A percentile compares a stretch with the other conserved stretches of the same genome.
Conservation (phyloP, 306 rosid genomes). For the Trifolium fragiferum region DNA sequence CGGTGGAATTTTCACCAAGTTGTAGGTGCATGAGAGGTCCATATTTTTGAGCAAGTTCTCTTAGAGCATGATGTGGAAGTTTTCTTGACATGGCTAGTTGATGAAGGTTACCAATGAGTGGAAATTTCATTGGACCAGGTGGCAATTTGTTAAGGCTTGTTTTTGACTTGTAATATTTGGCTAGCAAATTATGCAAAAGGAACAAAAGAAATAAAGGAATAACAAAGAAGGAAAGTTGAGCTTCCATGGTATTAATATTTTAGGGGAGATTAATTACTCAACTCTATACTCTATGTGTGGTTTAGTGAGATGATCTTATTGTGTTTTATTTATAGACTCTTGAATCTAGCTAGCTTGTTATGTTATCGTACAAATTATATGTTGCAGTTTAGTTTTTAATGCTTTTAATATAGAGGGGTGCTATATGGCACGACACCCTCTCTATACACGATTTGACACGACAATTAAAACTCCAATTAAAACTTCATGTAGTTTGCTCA, state of each 20-base stretch:
- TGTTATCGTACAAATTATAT: too few species aligned
- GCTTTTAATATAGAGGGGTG: too few species aligned
- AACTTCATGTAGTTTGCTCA: too few species aligned
- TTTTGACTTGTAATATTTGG: constrained; percentile 11
- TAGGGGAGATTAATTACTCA: not conserved
- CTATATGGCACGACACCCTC: too few species aligned
- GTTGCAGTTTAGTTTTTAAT: too few species aligned
- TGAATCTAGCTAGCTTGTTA: not conserved
- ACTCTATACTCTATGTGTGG: not conserved
- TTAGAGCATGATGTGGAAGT: constrained; percentile 36
- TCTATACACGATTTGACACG: too few species aligned
- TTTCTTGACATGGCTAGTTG: constrained; percentile 33
- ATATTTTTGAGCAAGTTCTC: constrained; percentile 16
- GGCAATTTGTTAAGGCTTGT: constrained; percentile 3
- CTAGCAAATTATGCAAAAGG: not conserved
- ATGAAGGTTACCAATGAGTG: constrained; percentile 38
- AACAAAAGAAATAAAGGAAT: not conserved
- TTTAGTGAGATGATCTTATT: not conserved
- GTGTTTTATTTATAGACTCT: not conserved
- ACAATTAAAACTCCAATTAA: too few species aligned
- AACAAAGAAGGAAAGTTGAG: not conserved
- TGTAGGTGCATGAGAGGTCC: constrained; percentile 22
- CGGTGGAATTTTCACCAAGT: constrained; percentile 33
- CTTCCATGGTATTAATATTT: not conserved
- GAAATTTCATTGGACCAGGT: constrained; percentile 34